Base-by-base conservation (phyloP, 1,284 basidiomycete genomes). In the Leccinum holopus region DNA sequence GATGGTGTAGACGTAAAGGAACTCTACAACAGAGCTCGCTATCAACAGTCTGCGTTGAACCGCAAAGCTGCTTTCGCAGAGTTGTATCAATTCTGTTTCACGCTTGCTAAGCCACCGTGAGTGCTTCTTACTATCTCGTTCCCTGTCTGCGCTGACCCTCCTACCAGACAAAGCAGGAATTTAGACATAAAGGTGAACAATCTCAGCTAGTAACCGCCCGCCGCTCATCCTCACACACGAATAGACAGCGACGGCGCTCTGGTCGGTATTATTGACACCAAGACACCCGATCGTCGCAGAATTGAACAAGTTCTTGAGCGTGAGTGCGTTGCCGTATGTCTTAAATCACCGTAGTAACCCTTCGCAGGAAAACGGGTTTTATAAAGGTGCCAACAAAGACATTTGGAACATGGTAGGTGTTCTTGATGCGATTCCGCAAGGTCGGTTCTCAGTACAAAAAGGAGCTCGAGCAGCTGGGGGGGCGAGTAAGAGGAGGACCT, bases 351-450 rank as follows among this genome's bases (percentile, higher is more conserved):
- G 58, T 60, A 60, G 62, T 57, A 57, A 64, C 49, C 12, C 39
- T 55, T 39, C 60, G 59, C 71, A 91, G 87, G 83, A 87, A 64
- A 83, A 80, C 61, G 82, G 80, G 8, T 81, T 78, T 1, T 90
- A 89, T 75, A 91, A 86, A 69, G 88, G 87, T 0, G 84, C 85
- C 6, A 92, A 90, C 71, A 92, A 91, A 69, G 91, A 92, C 75
- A 75, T 92, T n/a, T 92, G 91, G 91, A 82, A 74, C 61, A 92
- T 92, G 90, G 90, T 90, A 63, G n/a, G 80, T 77, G 49, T 52
- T 32, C 35, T 51, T 57, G 30, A 55, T 51, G 8, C 28, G 7
- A 11, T 21, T n/a, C 11, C 10, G 25, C 35, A 18, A 58, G 16
- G 3, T 54, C 64, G 66, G 59, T 56, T 37, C 60, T 63, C 35